Evolutionary conservation across 2,329 filamentous ascomycete genomes (phyloP).

Genomic region (Cercospora nicotianae): DNA sequence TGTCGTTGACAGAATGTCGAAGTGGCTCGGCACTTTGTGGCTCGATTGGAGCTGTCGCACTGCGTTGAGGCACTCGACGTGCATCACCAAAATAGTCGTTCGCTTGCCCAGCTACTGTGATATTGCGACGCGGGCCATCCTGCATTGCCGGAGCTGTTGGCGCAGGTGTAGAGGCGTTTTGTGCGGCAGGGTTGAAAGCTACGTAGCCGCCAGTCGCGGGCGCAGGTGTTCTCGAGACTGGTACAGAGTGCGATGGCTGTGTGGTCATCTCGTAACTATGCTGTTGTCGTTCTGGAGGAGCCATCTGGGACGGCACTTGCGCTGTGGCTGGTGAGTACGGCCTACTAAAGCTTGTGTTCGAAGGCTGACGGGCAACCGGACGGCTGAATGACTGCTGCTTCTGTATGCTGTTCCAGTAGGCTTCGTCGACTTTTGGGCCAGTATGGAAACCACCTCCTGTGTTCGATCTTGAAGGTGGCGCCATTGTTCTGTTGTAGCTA

Average conservation of each 20-base stretch:
- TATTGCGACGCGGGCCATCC: conserved; percentile 15
- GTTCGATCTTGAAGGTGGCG: conserved; percentile 28
- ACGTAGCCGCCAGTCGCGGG: conserved; percentile 30
- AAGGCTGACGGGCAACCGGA: conserved; percentile 20
- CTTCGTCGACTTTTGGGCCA: conserved; percentile 25
- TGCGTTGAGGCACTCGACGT: conserved; percentile 18
- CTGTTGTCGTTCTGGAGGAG: conserved; percentile 16
- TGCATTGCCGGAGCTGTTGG: neutral
- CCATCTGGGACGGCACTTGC: neutral
- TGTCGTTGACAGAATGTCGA: conserved; percentile 23
- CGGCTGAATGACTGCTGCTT: conserved; percentile 32
- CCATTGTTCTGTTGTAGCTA: conserved; percentile 18
- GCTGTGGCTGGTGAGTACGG: conserved; percentile 7
- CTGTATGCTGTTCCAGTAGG: conserved; percentile 29
- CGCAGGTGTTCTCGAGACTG: conserved; percentile 20
- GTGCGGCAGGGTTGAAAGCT: conserved; percentile 36
- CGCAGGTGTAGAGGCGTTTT: conserved; percentile 6
- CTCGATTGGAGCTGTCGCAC: conserved; percentile 13
- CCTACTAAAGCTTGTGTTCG: conserved; percentile 19
- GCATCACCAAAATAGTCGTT: conserved; percentile 20
- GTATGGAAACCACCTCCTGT: conserved; percentile 33
- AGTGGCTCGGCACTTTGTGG: conserved; percentile 12
- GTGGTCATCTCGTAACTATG: conserved; percentile 39
- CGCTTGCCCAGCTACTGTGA: conserved; percentile 14
- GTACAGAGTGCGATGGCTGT: conserved; percentile 22